Base-by-base conservation (phyloP, 2,329 filamentous ascomycete genomes). In the Colletotrichum sp. region DNA sequence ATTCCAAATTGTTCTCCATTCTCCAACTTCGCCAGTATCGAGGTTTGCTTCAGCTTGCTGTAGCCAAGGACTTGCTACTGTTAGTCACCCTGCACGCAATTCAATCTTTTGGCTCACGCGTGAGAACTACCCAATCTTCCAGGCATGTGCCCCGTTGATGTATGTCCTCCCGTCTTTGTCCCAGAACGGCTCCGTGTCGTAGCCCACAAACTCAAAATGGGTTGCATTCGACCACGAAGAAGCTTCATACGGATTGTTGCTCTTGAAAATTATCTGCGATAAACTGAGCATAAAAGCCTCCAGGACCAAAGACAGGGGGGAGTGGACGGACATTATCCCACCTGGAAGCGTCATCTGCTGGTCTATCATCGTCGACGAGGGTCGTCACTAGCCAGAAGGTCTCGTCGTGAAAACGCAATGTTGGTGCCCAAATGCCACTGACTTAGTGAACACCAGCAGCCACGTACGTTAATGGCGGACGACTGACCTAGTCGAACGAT, bases 101-200 rank as follows among this genome's bases (percentile, higher is more conserved):
- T 79, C 4, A 88, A 80, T 55, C 88, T 73, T 3, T 83, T 82
- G 70, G 85, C 81, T 5, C 12, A 28, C 18, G n/a, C 26, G 83
- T 82, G 24, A 85, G 80, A 32, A 85, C 78, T 6, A 88, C 85
- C 10, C 84, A 85, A 52, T 0, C 72, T 80, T 80, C 83, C 12
- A 84, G 83, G 4, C 84, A 85, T 8, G 73, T 10, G 55, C 71
- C 5, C 63, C 57, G n/a, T 49, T 69, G 13, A 90, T 86, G 72
- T 91, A 92, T 0, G 87, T 82, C 72, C 86, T 89, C 1, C 90
- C 90, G 64, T 92, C 87, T 2, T 87, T 86, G 66, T 92, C 88
- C 88, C 90, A 92, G 79, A 91, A 90, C 4, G 90, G 88, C 69
- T 92, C 91, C 64, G 81, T 82, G 15, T 80, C 77, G n/a, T 76